Percentiles rank a stretch among this genome's conserved stretches.
Conservation (phyloP, 331 rosid species). For the Dryas integrifolia region DNA sequence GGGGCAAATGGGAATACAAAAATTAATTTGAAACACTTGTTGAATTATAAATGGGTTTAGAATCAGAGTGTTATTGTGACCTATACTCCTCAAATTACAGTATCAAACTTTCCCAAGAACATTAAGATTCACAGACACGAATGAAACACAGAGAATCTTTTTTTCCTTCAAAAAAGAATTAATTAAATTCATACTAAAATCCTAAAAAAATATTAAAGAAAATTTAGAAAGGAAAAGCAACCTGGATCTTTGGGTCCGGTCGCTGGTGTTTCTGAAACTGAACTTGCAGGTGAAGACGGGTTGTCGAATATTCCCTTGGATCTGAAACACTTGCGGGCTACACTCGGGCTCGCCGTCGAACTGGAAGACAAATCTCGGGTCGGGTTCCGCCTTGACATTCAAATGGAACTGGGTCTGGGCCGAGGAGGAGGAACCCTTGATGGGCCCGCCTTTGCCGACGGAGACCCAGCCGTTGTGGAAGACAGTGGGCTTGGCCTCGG, state of each 20-base stretch:
- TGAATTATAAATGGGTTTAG: neutral
- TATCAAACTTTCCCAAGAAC: neutral
- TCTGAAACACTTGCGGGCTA: constrained; percentile 82
- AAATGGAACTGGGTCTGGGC: constrained; percentile 59
- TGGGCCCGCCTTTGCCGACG: constrained; percentile 44
- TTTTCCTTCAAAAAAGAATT: neutral
- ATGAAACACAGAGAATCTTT: neutral
- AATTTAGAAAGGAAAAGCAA: constrained; percentile 9
- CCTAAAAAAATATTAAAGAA: neutral
- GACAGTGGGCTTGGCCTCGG: constrained; percentile 39
- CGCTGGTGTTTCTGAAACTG: constrained; percentile 57
- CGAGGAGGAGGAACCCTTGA: constrained; percentile 25
- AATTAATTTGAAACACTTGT: too few species aligned
- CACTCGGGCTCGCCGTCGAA: constrained; percentile 89
- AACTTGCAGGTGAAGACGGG: constrained; percentile 85
- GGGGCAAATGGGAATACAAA: constrained; percentile 3
- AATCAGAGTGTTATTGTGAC: neutral
- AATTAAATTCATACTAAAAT: neutral
- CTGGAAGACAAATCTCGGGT: constrained; percentile 79
- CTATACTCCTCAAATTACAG: neutral
- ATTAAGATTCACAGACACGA: neutral
- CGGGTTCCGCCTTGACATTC: constrained; percentile 74
- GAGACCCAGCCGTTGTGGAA: constrained; percentile 77
- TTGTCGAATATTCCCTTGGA: constrained; percentile 65
- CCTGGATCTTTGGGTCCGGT: constrained; percentile 71